A percentile compares a stretch with the other conserved stretches of the same genome.
Conservation (phyloP, 768 basidiomycete species). For the Suillus tomentosus region DNA sequence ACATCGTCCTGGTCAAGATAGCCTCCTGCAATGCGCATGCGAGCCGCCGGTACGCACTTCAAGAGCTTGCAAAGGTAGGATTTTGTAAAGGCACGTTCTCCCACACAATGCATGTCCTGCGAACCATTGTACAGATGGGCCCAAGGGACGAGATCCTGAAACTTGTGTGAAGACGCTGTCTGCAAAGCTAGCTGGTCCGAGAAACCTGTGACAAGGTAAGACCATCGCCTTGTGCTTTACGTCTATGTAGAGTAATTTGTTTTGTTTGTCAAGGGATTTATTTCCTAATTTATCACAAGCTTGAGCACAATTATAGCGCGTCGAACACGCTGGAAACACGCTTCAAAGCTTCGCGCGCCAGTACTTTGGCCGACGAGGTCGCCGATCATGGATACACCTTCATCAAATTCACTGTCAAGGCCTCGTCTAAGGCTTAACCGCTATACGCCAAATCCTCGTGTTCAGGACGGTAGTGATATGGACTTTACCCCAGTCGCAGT, state of each 20-base stretch:
- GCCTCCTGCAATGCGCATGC: not conserved
- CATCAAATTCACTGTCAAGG: conserved; percentile 17
- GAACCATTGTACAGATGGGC: not conserved
- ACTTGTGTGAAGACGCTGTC: not conserved
- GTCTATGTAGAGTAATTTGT: not conserved
- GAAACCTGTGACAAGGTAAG: too few relatives aligned
- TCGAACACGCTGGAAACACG: conserved; percentile 23
- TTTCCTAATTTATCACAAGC: conserved; percentile 21
- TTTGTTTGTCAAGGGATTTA: conserved; percentile 10
- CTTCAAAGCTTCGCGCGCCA: conserved; percentile 21
- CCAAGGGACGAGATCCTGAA: not conserved
- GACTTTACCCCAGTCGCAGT: conserved; percentile 27
- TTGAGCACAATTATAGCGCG: conserved; percentile 3
- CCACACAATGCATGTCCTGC: not conserved
- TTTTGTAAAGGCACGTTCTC: not conserved
- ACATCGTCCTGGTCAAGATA: not conserved
- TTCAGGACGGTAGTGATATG: conserved; percentile 12
- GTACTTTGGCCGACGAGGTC: conserved; percentile 7
- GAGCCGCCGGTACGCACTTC: not conserved
- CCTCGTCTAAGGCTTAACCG: conserved; percentile 26
- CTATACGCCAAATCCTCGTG: conserved; percentile 21
- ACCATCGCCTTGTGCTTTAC: too few relatives aligned
- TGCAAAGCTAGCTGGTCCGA: not conserved
- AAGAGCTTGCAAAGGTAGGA: not conserved
- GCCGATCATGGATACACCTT: conserved; percentile 22